phyloP scores from a whole-genome alignment of 1,139 yeast genomes.

The Entelexis sorbosivorans region DNA sequence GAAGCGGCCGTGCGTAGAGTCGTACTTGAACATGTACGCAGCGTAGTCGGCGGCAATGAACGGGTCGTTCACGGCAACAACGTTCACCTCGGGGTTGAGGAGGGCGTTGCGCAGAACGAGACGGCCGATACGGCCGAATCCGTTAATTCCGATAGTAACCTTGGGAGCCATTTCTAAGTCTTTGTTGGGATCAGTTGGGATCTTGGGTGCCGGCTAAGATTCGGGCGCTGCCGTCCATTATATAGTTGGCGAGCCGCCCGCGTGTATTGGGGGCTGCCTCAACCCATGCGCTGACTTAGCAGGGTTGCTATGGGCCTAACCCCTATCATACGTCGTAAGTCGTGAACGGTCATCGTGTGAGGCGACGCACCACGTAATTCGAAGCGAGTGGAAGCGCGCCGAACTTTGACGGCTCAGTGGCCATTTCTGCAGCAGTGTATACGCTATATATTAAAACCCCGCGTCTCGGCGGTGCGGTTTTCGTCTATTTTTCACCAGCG shows the following conservation, averaged over 20 bases:
- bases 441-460: too few relatives aligned
- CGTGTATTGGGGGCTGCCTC: background rate
- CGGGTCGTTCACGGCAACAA: constrained; percentile 76
- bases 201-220: background rate
- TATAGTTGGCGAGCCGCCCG: background rate
- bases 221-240: background rate
- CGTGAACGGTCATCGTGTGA: constrained; percentile 2
- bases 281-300: background rate
- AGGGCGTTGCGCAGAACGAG: constrained; percentile 66
- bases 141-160: constrained; percentile 63
- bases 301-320: constrained; percentile 3
- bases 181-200: background rate
- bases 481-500: background rate
- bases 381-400: constrained; percentile 1
- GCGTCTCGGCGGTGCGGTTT: background rate
- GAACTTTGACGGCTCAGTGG: background rate
- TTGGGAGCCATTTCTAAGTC: constrained; percentile 27
- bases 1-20: constrained; percentile 74
- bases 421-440: too few relatives aligned
- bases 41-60: constrained; percentile 76
- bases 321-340: constrained; percentile 7
- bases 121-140: constrained; percentile 86
- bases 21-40: constrained; percentile 81
- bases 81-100: constrained; percentile 54
- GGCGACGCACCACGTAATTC: constrained; percentile 7